These are phyloP conservation scores for Prunella vulgaris DNA, from an alignment of 257 asterid species.

Conservation along the genomic window DNA sequence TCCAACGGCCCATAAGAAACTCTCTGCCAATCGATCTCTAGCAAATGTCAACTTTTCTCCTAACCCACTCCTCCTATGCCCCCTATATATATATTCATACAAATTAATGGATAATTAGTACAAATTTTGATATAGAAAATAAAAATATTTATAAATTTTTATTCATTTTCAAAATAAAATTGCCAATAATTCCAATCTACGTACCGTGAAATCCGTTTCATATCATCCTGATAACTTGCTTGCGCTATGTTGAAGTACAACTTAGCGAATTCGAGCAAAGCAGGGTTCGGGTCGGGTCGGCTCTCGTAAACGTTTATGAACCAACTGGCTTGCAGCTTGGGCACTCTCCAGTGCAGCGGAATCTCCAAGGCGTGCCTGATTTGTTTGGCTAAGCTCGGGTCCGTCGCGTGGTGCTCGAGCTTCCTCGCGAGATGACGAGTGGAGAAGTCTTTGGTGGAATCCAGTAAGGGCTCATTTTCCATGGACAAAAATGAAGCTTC, in stretches of 20 bases:
- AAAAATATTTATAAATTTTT: too few relatives aligned
- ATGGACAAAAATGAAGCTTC: constrained; percentile 48
- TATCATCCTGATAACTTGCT: constrained; percentile 32
- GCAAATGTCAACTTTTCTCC: constrained; percentile 35
- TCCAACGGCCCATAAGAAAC: constrained; percentile 41
- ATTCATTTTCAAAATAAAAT: too few relatives aligned
- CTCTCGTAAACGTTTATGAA: constrained; percentile 29
- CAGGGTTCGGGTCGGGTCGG: constrained; percentile 1
- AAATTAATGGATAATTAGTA: too few relatives aligned
- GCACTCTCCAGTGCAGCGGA: constrained; percentile 52
- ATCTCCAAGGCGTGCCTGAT: constrained; percentile 45
- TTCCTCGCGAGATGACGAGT: constrained; percentile 15
- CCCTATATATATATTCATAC: constrained; percentile 19
- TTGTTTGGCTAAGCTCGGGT: constrained; percentile 12
- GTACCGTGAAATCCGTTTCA: constrained; percentile 11
- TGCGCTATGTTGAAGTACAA: constrained; percentile 35
- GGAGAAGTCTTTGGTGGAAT: constrained; percentile 32
- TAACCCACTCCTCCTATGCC: constrained; percentile 31
- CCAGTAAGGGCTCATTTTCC: constrained; percentile 43
- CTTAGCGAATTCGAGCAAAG: constrained; percentile 31
- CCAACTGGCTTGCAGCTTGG: constrained; percentile 42
- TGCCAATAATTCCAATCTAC: neutral
- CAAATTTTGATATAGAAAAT: too few relatives aligned
- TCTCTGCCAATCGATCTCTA: constrained; percentile 41
- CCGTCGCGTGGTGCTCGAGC: constrained; percentile 3